Base-by-base conservation (phyloP, 768 basidiomycete genomes). In the Termitomyces sp. region DNA sequence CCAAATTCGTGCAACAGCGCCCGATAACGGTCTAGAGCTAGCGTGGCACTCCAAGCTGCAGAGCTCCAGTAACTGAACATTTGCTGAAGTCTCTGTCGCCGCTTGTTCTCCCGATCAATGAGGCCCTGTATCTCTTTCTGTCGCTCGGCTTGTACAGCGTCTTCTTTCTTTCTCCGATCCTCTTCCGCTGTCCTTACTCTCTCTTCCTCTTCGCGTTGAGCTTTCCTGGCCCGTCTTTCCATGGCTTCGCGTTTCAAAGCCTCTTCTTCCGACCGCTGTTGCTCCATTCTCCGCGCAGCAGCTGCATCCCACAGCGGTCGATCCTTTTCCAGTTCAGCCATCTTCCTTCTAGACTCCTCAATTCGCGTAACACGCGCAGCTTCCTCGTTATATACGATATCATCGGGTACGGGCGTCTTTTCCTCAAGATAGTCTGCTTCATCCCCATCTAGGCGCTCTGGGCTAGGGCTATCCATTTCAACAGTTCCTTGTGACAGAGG, bases 11-110 rank as follows among this genome's bases (percentile, higher is more conserved):
- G 84, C 58, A 80, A 75, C 7, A 88, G 75, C 32, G 68, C 65
- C 44, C 74, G 82, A 71, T 89, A 93, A 29, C 85, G 80, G 62
- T 91, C 89, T 29, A 92, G 71, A 5, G 91, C 92, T 45, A 87
- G 78, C 54, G 76, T 73, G 9, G 74, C 67, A 2, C 82, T 85
- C 89, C 91, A 93, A 0, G 70, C 71, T 1, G 85, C 86, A 19
- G 73, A 74, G 17, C 77, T 72, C 85, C 84, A 89, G 49, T 80
- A 76, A 42, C 79, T 76, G 53, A 81, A 79, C 48, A 72, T 73
- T n/a, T 71, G 75, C 31, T 68, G 71, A 31, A 73, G 73, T 54
- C 75, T 70, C 37, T 75, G 75, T 57, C 76, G 72, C 47, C 72
- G 73, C 56, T 66, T 67, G 37, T 67, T 66, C 57, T 74, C 71